Percentiles rank a stretch among this genome's conserved stretches.
Conservation (phyloP, 2,329 filamentous ascomycete genomes). For the Paecilomyces formosus region DNA sequence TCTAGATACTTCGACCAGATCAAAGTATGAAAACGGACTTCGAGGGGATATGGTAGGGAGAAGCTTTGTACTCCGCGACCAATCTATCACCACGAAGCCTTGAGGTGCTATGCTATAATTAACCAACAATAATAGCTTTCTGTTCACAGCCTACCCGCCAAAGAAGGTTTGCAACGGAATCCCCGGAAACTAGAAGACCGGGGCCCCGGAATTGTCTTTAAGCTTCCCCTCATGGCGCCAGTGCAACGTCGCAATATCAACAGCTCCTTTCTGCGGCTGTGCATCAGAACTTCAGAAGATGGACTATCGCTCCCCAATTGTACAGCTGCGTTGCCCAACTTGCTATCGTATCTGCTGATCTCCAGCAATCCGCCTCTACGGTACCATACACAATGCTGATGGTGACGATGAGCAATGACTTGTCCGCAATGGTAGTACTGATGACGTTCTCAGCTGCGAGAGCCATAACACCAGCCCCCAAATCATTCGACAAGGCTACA, state of each 20-base stretch:
- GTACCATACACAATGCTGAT: too few relatives aligned
- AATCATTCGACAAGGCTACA: background rate
- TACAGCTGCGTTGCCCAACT: background rate
- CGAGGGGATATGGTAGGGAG: too few relatives aligned
- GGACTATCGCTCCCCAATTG: background rate
- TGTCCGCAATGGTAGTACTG: background rate
- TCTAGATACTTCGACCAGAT: too few relatives aligned
- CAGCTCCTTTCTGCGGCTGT: background rate
- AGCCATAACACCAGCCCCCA: background rate
- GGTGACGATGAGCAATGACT: background rate
- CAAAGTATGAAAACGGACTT: too few relatives aligned
- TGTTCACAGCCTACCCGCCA: background rate
- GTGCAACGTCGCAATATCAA: background rate
- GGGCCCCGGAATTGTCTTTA: background rate
- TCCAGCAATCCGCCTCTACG: background rate
- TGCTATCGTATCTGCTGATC: background rate
- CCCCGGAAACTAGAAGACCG: background rate
- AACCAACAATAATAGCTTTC: too few relatives aligned
- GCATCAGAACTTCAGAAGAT: background rate
- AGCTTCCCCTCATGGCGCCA: background rate
- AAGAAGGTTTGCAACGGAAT: background rate
- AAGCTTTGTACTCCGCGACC: too few relatives aligned
- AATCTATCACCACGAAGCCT: too few relatives aligned
- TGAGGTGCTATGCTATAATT: too few relatives aligned
- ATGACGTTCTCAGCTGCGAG: background rate